Base-by-base conservation (phyloP, 148 eudicot species). In the Silene conica region DNA sequence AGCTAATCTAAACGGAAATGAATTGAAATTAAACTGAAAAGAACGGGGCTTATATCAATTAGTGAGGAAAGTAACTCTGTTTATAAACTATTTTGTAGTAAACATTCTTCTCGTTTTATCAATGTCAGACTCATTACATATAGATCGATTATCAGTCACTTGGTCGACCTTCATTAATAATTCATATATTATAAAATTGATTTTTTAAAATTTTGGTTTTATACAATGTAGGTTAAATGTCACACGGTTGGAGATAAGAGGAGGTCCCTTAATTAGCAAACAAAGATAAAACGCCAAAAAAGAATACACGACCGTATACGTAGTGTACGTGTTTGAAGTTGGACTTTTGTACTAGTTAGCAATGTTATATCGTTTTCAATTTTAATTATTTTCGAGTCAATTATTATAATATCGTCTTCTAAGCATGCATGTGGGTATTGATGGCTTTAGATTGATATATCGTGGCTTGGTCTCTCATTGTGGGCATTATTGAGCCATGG, bases 381-480 rank as follows among this genome's bases (percentile, higher is more conserved):
- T 50, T 15, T 15, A 11, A 1, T 13, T 50, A 13, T 50, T 50
- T 12, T 50, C 9, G 43, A 38, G 43, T 38, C 43, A 38, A 38
- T 26, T 0, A 31, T 50, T 11, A 48, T 11, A 59, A 72, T 31
- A 73, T 43, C 14, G 20, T 11, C 64, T 6, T 13, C 34, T 19
- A 48, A 52, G 34, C 34, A 31, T 31, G 34, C 78, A 79, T 74
- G 82, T 79, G 82, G 25, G 72, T 28, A 74, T 70, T 70, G 59
- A 63, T 74, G 74, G 21, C 74, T 73, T 69, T 70, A 73, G 75
- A 26, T 59, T 6, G 3, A 11, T 48, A 48, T 48, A 16, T 62
- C 20, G 52, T 55, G 65, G 56, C 18, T 73, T 60, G 61, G 56
- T 54, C 31, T 6, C 31, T 41, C 66, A 67, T 12, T 59, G 8